Evolutionary conservation across 2,329 filamentous ascomycete species (phyloP).

Genomic region (Apiospora aurea): DNA sequence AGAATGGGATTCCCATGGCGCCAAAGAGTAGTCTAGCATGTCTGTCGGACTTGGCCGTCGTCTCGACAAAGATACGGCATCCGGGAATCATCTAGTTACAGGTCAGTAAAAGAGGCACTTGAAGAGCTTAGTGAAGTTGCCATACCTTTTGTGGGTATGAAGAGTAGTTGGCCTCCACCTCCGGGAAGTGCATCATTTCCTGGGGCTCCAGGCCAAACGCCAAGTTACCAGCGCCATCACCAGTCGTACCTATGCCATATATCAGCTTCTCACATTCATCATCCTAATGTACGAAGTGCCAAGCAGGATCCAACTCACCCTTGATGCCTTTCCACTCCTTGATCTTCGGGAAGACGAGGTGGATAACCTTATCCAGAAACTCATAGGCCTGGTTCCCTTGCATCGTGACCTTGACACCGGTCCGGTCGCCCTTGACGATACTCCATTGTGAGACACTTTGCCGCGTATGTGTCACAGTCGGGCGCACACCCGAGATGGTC

Average conservation of each 20-base stretch:
- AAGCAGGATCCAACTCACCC: conserved; percentile 40
- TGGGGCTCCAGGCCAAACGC: conserved; percentile 79
- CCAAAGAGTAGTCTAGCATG: conserved; percentile 81
- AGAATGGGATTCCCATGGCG: conserved; percentile 80
- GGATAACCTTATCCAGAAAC: conserved; percentile 88
- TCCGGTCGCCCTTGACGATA: conserved; percentile 72
- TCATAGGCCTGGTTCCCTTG: conserved; percentile 83
- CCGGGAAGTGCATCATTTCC: conserved; percentile 84
- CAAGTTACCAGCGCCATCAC: conserved; percentile 89
- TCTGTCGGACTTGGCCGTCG: conserved; percentile 82
- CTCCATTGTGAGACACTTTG: conserved; percentile 78
- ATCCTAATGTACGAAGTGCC: neutral
- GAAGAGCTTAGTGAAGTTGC: neutral
- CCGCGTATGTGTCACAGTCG: conserved; percentile 73
- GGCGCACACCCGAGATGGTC: conserved; percentile 81
- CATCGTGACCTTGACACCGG: conserved; percentile 80
- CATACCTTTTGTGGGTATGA: conserved; percentile 42
- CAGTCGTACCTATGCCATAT: conserved; percentile 60
- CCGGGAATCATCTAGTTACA: conserved; percentile 80
- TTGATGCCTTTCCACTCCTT: conserved; percentile 88
- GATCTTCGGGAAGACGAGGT: conserved; percentile 90
- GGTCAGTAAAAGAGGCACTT: conserved; percentile 48
- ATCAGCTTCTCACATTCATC: conserved; percentile 24
- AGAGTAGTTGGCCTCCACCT: conserved; percentile 94
- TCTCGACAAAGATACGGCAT: conserved; percentile 83